A percentile compares a stretch with the other conserved stretches of the same genome.
Evolutionary conservation across 441 rosid species (phyloP).

Genomic region (Breynia disticha): DNA sequence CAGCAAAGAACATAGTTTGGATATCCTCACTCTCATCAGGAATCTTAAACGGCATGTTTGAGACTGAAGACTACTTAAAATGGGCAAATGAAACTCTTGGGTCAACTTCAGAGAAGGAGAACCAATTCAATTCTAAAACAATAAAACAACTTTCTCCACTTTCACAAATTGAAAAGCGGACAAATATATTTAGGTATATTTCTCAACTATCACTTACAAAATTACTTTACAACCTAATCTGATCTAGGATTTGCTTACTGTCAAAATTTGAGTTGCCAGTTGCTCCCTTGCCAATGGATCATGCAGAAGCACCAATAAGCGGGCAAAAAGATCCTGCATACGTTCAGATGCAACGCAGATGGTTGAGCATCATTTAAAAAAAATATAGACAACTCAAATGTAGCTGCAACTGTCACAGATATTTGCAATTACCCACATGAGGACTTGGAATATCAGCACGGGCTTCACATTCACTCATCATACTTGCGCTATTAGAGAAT

Average conservation of each 20-base stretch:
- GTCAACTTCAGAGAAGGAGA: background rate
- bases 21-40: background rate
- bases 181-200: background rate
- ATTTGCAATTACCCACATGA: conserved; percentile 41
- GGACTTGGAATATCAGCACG: conserved; percentile 83
- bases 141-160: background rate
- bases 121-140: background rate
- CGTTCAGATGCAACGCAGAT: conserved; percentile 14
- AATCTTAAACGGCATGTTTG: no score
- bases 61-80: background rate
- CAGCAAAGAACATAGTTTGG: background rate
- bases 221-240: no score
- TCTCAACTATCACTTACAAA: background rate
- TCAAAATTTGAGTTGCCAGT: conserved; percentile 82
- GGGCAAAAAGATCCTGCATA: conserved; percentile 81
- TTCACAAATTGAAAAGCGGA: background rate
- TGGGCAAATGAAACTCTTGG: background rate
- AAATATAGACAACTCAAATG: conserved; percentile 4
- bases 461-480: conserved; percentile 78
- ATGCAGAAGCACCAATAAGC: conserved; percentile 91
- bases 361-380: conserved; percentile 13
- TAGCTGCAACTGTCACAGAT: conserved; percentile 12
- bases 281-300: conserved; percentile 88
- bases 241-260: conserved; percentile 37
- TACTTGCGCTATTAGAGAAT: conserved; percentile 42